Evolutionary conservation across 2,329 filamentous ascomycete species (phyloP), one percentile per base, ranked within the genome.

Genomic region (Fonsecaea erecta): DNA sequence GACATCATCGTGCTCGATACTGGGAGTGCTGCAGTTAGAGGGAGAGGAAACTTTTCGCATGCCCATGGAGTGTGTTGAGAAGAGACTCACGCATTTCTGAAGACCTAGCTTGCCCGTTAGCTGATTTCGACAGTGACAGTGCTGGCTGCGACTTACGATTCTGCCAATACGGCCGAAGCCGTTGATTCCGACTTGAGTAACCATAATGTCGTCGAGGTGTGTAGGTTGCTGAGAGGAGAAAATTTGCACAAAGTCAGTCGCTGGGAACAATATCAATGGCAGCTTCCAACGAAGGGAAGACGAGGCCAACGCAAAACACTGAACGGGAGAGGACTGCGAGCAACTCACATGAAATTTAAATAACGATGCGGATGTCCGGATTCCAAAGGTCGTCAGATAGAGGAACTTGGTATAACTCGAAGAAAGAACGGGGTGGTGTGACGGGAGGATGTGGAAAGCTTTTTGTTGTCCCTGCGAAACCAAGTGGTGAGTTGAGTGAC

Each of bases 81-180:
- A 51, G 63, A 52, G 56, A 87, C 86, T 80, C 79, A 89, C 87
- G 94, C 92, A 86, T 97, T 98, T 85, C 94, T 92, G 91, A 98
- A 95, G 86, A 98, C 90, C 81, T 83, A 62, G 51, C 35, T 66
- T 40, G 30, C 48, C n/a, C 53, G 70, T 76, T 74, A 77, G 75
- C 66, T 53, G 52, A 35, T 43, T 14, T 54, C 21, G 21, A 35
- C 65, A 52, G 51, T 52, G 57, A 62, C 48, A 30, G 54, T 52
- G 53, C 40, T 55, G 37, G 40, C 32, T 56, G 64, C 24, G 46
- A 80, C 80, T 77, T 76, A 83, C 88, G 82, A 99, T 97, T 82
- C 95, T 91, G 78, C 95, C 95, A 84, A 99, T 99, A 84, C 95
- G 93, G 85, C 95, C 95, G 87, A 99, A 99, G 83, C 95, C 94